Conservation (phyloP, 176 grass and related monocot genomes). For the Carex kokanica region DNA sequence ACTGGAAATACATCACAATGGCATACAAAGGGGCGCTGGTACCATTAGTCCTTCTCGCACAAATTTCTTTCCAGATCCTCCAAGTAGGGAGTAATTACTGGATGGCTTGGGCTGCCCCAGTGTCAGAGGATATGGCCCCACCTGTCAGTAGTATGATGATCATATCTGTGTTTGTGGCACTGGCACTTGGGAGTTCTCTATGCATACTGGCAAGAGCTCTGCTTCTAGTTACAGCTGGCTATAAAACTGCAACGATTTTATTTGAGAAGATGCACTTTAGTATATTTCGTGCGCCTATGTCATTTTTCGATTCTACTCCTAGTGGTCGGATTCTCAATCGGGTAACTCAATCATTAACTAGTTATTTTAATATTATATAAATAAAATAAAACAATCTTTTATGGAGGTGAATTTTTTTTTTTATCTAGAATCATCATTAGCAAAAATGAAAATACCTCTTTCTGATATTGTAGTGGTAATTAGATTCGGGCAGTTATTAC, state of each 20-base stretch:
- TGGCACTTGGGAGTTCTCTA: conserved; percentile 43
- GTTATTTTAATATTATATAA: no score
- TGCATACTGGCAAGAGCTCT: conserved; percentile 39
- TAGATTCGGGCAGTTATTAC: no score
- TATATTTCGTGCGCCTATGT: conserved; percentile 41
- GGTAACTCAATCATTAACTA: conserved; percentile 15
- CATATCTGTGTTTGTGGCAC: conserved; percentile 44
- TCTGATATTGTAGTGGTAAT: no score
- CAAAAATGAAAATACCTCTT: no score
- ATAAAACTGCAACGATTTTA: conserved; percentile 34
- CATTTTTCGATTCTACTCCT: conserved; percentile 47
- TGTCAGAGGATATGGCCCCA: conserved; percentile 33
- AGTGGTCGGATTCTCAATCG: conserved; percentile 36
- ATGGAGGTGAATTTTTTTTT: no score
- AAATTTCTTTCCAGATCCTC: conserved; percentile 50
- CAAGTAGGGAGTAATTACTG: conserved; percentile 59
- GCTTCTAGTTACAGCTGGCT: conserved; percentile 37
- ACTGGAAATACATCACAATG: conserved; percentile 58
- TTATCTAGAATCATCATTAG: no score
- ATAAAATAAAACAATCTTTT: no score
- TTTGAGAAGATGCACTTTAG: conserved; percentile 39
- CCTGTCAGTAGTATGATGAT: conserved; percentile 32
- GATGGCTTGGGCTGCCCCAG: conserved; percentile 59
- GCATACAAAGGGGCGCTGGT: conserved; percentile 55
- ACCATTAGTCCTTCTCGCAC: conserved; percentile 45